These are phyloP conservation scores for Colletotrichum cuscutae DNA, from an alignment of 2,329 filamentous ascomycete genomes.

Conservation along the genomic window DNA sequence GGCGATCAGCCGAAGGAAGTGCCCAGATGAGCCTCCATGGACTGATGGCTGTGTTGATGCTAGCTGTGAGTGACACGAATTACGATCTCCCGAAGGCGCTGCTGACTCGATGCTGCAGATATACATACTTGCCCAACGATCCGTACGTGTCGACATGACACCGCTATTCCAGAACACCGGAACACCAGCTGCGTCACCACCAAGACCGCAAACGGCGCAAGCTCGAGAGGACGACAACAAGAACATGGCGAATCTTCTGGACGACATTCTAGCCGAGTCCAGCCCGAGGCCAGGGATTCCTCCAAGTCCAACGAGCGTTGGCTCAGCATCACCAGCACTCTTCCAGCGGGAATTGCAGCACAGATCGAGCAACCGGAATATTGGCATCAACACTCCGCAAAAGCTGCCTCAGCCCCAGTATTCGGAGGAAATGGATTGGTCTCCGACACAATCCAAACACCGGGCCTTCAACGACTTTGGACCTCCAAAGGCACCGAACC, in stretches of 20 bases:
- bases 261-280: constrained; percentile 52
- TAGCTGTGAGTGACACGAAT: constrained; percentile 58
- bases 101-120: constrained; percentile 50
- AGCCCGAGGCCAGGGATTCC: constrained; percentile 17
- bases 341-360: constrained; percentile 28
- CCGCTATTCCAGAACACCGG: constrained; percentile 58
- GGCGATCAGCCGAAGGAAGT: constrained; percentile 49
- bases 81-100: background rate
- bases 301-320: constrained; percentile 19
- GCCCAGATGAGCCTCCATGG: constrained; percentile 64
- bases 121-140: constrained; percentile 53
- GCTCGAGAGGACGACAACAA: constrained; percentile 46
- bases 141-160: constrained; percentile 66
- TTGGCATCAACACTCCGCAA: constrained; percentile 35
- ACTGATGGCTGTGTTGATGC: constrained; percentile 62
- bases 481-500: constrained; percentile 49
- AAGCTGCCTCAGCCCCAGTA: constrained; percentile 44
- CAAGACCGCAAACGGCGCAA: constrained; percentile 31
- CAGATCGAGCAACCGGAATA: constrained; percentile 26
- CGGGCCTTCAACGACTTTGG: constrained; percentile 63
- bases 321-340: constrained; percentile 37
- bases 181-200: constrained; percentile 39
- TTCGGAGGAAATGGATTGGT: constrained; percentile 79
- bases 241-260: constrained; percentile 58
- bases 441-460: constrained; percentile 67